These are phyloP conservation scores for Diaporthe vaccinii DNA, from an alignment of 2,329 filamentous ascomycete species.

Conservation along the genomic window DNA sequence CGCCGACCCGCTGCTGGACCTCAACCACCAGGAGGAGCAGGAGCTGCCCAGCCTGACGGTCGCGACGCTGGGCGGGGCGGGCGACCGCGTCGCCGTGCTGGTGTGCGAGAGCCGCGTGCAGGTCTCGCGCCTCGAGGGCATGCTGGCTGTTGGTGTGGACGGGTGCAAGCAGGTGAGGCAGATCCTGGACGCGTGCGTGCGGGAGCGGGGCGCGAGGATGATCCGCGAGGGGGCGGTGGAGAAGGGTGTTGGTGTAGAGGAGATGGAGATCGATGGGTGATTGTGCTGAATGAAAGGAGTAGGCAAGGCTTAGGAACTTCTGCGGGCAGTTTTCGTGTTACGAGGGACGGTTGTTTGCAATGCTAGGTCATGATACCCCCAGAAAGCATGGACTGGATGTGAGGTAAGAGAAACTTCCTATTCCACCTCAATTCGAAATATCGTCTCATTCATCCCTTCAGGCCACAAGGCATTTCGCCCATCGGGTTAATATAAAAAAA, in stretches of 20 bases:
- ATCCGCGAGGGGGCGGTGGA: conserved; percentile 68
- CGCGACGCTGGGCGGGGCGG: conserved; percentile 79
- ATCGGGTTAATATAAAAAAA: background rate
- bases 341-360: background rate
- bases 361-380: conserved; percentile 34
- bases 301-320: background rate
- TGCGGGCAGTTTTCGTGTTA: background rate
- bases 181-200: conserved; percentile 85
- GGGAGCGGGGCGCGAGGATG: conserved; percentile 76
- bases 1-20: conserved; percentile 83
- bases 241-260: conserved; percentile 59
- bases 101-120: conserved; percentile 93
- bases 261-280: conserved; percentile 63
- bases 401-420: conserved; percentile 18
- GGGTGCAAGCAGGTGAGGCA: conserved; percentile 88
- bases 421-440: background rate
- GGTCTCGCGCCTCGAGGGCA: conserved; percentile 84
- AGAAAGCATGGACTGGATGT: background rate
- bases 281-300: conserved; percentile 30
- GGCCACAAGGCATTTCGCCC: background rate
- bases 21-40: conserved; percentile 85
- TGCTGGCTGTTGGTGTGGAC: conserved; percentile 93
- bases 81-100: conserved; percentile 82
- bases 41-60: conserved; percentile 92
- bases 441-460: conserved; percentile 12